Base-by-base conservation (phyloP, 345 rosid species). In the Capsella bursapastoris region DNA sequence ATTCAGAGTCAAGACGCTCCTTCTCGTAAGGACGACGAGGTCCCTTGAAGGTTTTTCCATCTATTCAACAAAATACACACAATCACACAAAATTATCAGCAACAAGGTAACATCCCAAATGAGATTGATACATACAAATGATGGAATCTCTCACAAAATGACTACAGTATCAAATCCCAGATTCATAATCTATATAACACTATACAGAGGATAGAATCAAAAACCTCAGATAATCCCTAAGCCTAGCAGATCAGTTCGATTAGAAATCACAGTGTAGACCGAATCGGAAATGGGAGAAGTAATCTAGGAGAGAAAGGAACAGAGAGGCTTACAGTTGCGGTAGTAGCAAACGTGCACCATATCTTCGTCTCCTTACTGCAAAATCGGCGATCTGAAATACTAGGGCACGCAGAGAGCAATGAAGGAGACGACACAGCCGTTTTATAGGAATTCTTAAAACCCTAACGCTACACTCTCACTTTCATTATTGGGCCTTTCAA, bases 1-100 rank as follows among this genome's bases (percentile, higher is more conserved):
- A 66, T 57, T 85, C 91, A 22, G 91, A 84, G 67, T 87, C 91
- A 56, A 83, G 76, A 74, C 91, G 87, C 69, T 87, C 89, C 82
- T 85, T 87, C 81, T 85, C 91, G 35, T 83, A 85, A 0, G 91
- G 91, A 67, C 89, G 89, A 32, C 89, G 79, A 0, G 89, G 91
- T 28, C 85, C 83, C 85, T 87, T 87, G 72, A 85, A 87, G 16
- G 86, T 85, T 43, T 85, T 87, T 31, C 89, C 87, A 79, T 87
- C 87, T 87, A 55, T 6, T 18, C 0, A 14, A 37, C 56, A 34
- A 34, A 58, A 63, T 9, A 74, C 18, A 28, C 58, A 71, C 10
- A 28, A 58, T 16, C 15, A 38, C 4, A n/a, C 43, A 14, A n/a
- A 47, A 50, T 37, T 1, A 45, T 67, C 25, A 76, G 32, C 18